phyloP scores from a whole-genome alignment of 352 stramenopile genomes.

The Phytopythium chamaehyphon region DNA sequence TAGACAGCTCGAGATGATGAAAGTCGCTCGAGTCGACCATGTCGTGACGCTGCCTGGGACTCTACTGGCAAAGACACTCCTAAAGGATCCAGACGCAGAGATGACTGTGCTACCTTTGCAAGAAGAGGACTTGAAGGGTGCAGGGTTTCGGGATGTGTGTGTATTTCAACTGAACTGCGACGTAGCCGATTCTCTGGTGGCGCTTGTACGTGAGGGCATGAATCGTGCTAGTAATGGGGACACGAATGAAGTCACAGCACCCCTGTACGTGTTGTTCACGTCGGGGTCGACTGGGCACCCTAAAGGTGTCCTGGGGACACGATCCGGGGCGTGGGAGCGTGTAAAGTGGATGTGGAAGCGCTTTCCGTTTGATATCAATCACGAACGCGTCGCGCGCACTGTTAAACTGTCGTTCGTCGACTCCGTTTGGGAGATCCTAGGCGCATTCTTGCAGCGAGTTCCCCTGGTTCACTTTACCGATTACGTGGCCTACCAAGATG shows the following conservation, averaged over 20 bases:
- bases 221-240: neutral
- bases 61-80: conserved; percentile 18
- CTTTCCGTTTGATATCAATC: conserved; percentile 25
- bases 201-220: neutral
- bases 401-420: conserved; percentile 51
- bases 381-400: conserved; percentile 34
- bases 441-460: conserved; percentile 30
- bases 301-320: conserved; percentile 46
- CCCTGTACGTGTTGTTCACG: conserved; percentile 59
- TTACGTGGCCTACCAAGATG: neutral
- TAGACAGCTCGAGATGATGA: conserved; percentile 25
- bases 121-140: neutral
- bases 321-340: conserved; percentile 32
- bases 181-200: neutral
- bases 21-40: conserved; percentile 11
- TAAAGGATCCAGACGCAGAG: neutral
- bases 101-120: neutral
- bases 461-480: conserved; percentile 37
- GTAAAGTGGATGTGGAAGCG: conserved; percentile 42
- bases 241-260: neutral
- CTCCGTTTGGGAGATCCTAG: conserved; percentile 55
- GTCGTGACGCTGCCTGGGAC: conserved; percentile 27
- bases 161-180: conserved; percentile 10
- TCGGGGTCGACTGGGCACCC: conserved; percentile 45
- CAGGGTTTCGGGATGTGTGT: conserved; percentile 17